Evolutionary conservation across 129 eudicot species (phyloP).

Genomic region (Ambrosia trifida): DNA sequence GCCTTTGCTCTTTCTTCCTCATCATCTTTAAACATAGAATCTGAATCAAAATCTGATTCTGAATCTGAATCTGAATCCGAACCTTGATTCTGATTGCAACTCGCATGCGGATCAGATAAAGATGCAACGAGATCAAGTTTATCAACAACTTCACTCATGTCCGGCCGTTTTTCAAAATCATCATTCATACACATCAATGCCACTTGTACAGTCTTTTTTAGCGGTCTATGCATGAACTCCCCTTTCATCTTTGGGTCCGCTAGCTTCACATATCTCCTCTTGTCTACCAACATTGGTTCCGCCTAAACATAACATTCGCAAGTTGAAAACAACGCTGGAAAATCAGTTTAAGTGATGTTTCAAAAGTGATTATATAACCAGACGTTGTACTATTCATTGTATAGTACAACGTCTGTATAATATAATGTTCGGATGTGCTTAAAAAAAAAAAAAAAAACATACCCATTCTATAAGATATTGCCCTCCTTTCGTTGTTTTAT

Average conservation of each 20-base stretch:
- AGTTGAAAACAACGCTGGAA: conserved; percentile 1
- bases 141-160: conserved; percentile 49
- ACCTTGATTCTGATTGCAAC: conserved; percentile 1
- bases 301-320: conserved; percentile 39
- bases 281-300: conserved; percentile 46
- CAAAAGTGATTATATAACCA: neutral
- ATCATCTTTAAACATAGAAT: conserved; percentile 22
- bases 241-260: conserved; percentile 68
- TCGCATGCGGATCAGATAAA: conserved; percentile 16
- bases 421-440: neutral
- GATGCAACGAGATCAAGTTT: conserved; percentile 46
- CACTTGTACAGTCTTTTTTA: conserved; percentile 42
- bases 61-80: conserved; percentile 24
- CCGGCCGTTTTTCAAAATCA: conserved; percentile 52
- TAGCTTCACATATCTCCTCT: conserved; percentile 41
- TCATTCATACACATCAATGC: conserved; percentile 55
- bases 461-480: conserved; percentile 41
- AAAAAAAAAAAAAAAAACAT: neutral
- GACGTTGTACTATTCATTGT: too few species aligned
- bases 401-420: neutral
- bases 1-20: conserved; percentile 50
- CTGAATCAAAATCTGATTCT: conserved; percentile 9
- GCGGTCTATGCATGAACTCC: conserved; percentile 35
- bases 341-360: neutral
- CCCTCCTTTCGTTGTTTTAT: conserved; percentile 30